Evolutionary conservation across 345 rosid genomes (phyloP), one percentile per base, ranked within the genome.

Genomic region (Turnera subulata): DNA sequence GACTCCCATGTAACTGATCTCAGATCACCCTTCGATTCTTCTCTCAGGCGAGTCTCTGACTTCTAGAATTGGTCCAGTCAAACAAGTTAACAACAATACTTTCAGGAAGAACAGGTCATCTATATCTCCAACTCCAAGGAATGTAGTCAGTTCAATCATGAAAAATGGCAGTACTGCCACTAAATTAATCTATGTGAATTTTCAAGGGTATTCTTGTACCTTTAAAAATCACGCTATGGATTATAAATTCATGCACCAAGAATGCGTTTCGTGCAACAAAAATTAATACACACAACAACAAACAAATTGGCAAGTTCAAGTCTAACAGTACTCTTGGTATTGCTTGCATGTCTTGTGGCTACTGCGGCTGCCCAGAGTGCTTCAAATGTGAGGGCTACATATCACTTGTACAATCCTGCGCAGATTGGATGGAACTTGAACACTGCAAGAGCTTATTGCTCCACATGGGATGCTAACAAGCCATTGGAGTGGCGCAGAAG

Each of bases 381-480:
- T 51, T 32, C 73, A 0, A 77, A 80, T 54, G 84, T 86, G 23
- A 76, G 85, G 56, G 87, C 96, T 40, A 86, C 86, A 6, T 84
- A 79, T 49, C 80, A 82, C 59, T 16, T 42, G 11, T 84, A 88
- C 38, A 61, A 82, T 14, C 84, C 89, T 6, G 62, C 51, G 23
- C 71, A 76, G 20, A 55, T 55, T 39, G 70, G 71, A 1, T 85
- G 92, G 89, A 60, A 78, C 55, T 57, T 83, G 75, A 67, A 6
- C 14, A 63, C 76, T 0, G 90, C 55, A 1, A 74, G 84, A 57
- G 88, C 83, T 37, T 88, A 49, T 33, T 84, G 95, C 48, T 44
- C 96, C 1, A 85, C 90, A 0, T 85, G 89, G 85, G 89, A 88
- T 18, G 89, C 88, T n/a, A 60, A 37, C 45, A 73, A 76, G 47